Evolutionary conservation across 495 filamentous ascomycete genomes (phyloP), one percentile per base, ranked within the genome.

Genomic region (Pyronema domesticum): DNA sequence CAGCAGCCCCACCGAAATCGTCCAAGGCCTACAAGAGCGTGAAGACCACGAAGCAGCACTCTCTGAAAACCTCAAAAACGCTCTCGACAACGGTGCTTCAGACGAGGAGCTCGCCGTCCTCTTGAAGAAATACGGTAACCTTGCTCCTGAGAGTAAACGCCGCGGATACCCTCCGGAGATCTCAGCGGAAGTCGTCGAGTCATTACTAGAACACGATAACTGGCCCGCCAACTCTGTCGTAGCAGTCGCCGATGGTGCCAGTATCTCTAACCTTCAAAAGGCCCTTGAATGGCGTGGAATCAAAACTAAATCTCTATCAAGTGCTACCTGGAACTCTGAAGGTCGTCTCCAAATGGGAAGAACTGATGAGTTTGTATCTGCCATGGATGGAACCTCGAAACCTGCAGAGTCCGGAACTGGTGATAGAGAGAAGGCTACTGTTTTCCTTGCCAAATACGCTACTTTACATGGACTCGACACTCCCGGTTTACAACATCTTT

Each of bases 401-500:
- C 44, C 40, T 6, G 19, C 37, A 3, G 15, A 53, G 17, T 1
- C 18, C 18, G 15, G 19, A 44, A 44, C 23, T 6, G 57, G 55
- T 5, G 53, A 58, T 23, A 54, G 51, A 43, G 34, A 43, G 3
- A 34, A 45, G 15, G 55, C 62, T 0, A 65, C 59, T 0, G 55
- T 65, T 8, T 65, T 62, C 62, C 14, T 65, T n/a, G 54, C 59
- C 1, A 57, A 56, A 43, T 59, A 55, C 35, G 53, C 53, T 40
- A 52, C 48, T 36, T 53, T 49, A 11, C 51, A 59, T 4, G 63
- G 63, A 1, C 48, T 65, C 15, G 54, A 65, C 34, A 11, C 37
- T 6, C 62, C 63, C 3, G 63, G 62, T 0, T 30, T 65, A 2
- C 46, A 37, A 19, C 62, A 65, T 46, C 7, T 57, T 6, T 65